Base-by-base conservation (phyloP, 2,329 filamentous ascomycete genomes). In the Claviceps pusilla region DNA sequence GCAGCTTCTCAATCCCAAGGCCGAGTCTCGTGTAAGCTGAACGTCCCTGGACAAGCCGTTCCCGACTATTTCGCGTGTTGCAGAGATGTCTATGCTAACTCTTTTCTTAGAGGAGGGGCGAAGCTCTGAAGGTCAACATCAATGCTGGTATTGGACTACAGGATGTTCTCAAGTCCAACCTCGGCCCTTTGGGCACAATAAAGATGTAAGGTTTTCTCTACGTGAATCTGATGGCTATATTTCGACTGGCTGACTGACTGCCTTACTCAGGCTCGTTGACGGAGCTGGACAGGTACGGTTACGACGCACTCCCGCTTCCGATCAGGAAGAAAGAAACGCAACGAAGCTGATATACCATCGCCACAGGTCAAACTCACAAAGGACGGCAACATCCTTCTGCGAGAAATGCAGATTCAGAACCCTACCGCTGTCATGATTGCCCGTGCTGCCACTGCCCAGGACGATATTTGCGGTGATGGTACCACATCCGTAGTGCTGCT, bases 1-100 rank as follows among this genome's bases (percentile, higher is more conserved):
- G 67, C 91, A 97, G 76, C 84, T 98, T 66, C 85, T 98, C 61
- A 98, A 98, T 73, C 93, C 93, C 58, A 98, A 98, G 78, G 93
- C 93, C 66, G 93, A 98, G 77, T 96, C 90, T 65, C 84, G 93
- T 74, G 89, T 94, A 78, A 65, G 86, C 76, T 58, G 33, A 12
- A 14, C 7, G 10, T 33, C 12, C 16, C 33, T 5, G 29, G 28
- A 41, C n/a, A 35, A 9, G 33, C n/a, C 31, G 14, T 28, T 6
- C 16, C 7, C 24, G 16, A 33, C 28, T 29, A 24, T 16, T 48
- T 28, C 31, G 14, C 43, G 35, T 51, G 42, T 52, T 57, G 53
- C 54, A 56, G 52, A 58, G 57, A 50, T 55, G 39, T 53, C 14
- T 33, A 50, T 56, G 62, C 61, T 62, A 62, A 64, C 61, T 58